A percentile compares a stretch with the other conserved stretches of the same genome.
Conservation (phyloP, 108 stramenopile species). For the Cyclotella sp. region DNA sequence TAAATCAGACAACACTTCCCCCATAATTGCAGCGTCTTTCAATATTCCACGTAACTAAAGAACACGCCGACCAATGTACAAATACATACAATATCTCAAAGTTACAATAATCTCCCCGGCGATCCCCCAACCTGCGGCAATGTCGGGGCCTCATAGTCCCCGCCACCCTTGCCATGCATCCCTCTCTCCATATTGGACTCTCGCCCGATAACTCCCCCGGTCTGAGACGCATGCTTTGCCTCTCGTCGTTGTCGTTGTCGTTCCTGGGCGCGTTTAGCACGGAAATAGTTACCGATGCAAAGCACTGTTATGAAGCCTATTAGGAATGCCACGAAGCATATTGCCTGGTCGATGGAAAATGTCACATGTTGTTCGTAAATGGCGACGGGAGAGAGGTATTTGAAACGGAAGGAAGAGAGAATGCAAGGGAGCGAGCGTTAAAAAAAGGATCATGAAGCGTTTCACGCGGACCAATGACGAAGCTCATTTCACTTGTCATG, state of each 20-base stretch:
- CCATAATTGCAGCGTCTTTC: background rate
- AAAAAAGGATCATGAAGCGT: background rate
- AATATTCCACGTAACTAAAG: background rate
- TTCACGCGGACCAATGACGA: conserved; percentile 7
- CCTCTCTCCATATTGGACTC: conserved; percentile 30
- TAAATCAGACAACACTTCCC: no score
- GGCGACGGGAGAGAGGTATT: background rate
- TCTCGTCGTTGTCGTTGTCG: conserved; percentile 84
- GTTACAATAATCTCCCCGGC: conserved; percentile 49
- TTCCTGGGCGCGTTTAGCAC: conserved; percentile 90
- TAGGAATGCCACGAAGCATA: conserved; percentile 84
- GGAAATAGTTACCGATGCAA: conserved; percentile 90
- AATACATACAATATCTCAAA: background rate
- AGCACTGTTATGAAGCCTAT: conserved; percentile 90
- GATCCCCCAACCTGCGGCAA: conserved; percentile 31
- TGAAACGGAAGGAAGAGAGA: background rate
- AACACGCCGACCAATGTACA: background rate
- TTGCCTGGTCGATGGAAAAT: conserved; percentile 51
- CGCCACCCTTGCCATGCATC: conserved; percentile 23
- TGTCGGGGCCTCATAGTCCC: conserved; percentile 49
- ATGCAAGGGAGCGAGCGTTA: background rate
- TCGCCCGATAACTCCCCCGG: background rate
- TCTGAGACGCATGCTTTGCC: conserved; percentile 65
- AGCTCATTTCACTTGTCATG: no score
- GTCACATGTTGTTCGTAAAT: background rate